Conservation (phyloP, 192 early-diverging fungal species). For the Coemansia sp. region DNA sequence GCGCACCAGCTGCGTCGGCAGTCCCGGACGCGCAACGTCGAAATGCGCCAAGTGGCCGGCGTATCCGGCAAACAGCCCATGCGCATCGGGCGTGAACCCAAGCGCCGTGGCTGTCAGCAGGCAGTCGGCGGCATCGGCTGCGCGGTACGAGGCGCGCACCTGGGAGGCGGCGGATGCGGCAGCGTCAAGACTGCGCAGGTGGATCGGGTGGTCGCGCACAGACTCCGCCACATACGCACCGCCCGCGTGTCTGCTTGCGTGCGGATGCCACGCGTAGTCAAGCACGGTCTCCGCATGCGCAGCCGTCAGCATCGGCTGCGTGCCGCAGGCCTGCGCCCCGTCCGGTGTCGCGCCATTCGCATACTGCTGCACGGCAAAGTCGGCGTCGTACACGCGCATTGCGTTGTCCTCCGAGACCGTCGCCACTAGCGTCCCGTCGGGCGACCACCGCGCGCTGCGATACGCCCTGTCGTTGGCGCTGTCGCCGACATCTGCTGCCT, state of each 20-base stretch:
- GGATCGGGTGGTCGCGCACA: conserved; percentile 75
- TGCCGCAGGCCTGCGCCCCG: neutral
- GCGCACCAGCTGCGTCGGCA: conserved; percentile 46
- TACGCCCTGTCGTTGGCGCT: neutral
- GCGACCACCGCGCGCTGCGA: conserved; percentile 40
- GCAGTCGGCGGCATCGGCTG: conserved; percentile 65
- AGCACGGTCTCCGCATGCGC: conserved; percentile 24
- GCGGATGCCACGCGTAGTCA: conserved; percentile 43
- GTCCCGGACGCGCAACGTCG: conserved; percentile 66
- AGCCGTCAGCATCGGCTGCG: neutral
- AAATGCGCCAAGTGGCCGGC: conserved; percentile 69
- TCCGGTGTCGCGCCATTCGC: neutral
- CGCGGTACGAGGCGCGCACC: conserved; percentile 67
- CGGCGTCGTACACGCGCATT: conserved; percentile 22
- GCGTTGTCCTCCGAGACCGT: conserved; percentile 28
- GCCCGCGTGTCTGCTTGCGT: conserved; percentile 38
- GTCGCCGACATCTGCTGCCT: neutral
- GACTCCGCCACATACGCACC: conserved; percentile 66
- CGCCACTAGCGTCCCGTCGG: conserved; percentile 39
- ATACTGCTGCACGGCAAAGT: conserved; percentile 6
- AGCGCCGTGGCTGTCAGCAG: conserved; percentile 67
- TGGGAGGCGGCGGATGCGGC: conserved; percentile 9
- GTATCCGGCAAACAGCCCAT: conserved; percentile 70
- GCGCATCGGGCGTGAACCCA: conserved; percentile 68
- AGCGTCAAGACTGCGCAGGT: conserved; percentile 65